phyloP scores from a whole-genome alignment of 1,139 yeast genomes.

The Scheffersomyces insectosa region DNA sequence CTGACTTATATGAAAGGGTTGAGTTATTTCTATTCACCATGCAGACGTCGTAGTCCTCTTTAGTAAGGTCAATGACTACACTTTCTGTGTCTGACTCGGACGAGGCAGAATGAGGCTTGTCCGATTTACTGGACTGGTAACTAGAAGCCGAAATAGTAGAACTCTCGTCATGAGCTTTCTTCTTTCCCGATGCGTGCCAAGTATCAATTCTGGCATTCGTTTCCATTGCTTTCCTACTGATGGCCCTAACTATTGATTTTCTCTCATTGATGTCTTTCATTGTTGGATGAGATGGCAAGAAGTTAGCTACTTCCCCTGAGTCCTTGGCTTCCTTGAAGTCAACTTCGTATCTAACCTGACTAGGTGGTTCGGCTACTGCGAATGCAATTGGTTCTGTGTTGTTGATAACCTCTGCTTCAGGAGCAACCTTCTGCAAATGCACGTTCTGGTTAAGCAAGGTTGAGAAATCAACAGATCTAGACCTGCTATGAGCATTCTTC shows the following conservation, averaged over 20 bases:
- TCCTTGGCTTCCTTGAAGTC: constrained; percentile 40
- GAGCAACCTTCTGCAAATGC: not conserved
- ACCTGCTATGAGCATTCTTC: constrained; percentile 9
- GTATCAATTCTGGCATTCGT: not conserved
- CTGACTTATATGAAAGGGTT: constrained; percentile 37
- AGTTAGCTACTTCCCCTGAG: not conserved
- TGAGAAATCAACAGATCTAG: constrained; percentile 13
- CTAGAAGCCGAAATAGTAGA: constrained; percentile 25
- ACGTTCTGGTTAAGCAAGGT: not conserved
- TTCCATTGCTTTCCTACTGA: not conserved
- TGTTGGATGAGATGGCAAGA: not conserved
- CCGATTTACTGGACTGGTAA: constrained; percentile 32
- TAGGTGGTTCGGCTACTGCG: constrained; percentile 41
- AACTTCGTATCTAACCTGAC: constrained; percentile 36
- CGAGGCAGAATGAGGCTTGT: constrained; percentile 16
- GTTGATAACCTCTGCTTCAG: constrained; percentile 1
- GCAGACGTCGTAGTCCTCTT: constrained; percentile 40
- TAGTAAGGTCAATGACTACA: constrained; percentile 43
- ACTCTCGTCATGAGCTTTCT: not conserved
- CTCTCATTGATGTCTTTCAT: not conserved
- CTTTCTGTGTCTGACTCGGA: constrained; percentile 38
- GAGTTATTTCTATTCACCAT: constrained; percentile 37
- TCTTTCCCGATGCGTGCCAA: not conserved
- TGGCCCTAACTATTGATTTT: constrained; percentile 2
- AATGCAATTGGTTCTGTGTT: constrained; percentile 19